Base-by-base conservation (phyloP, 2,329 filamentous ascomycete species). In the Colletotrichum trifolii region DNA sequence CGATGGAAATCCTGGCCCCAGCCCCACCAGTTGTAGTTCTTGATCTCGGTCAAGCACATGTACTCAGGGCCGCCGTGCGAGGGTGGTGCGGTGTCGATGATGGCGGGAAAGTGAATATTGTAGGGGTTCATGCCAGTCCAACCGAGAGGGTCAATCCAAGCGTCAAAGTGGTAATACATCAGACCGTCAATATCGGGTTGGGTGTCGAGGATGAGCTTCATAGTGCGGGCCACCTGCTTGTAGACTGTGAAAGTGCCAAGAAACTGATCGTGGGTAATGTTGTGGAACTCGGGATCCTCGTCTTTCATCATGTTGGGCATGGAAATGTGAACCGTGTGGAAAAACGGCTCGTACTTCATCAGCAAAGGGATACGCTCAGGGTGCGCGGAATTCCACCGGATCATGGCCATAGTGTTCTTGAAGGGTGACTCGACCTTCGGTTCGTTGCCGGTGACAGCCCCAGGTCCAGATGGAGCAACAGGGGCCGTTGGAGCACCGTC, bases 161-260 rank as follows among this genome's bases (percentile, higher is more conserved):
- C 73, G 60, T 76, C 74, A 54, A 75, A 76, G 56, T 76, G 74
- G 63, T 70, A 75, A 63, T 72, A 75, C 12, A 75, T 66, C 6
- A 76, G 53, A 4, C 74, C 74, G n/a, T 68, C 67, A 33, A 76
- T 72, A 7, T 74, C 71, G 12, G 72, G 59, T 36, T 70, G 55
- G 13, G 66, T 64, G 47, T 76, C 71, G 4, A 76, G 67, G n/a
- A 75, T 67, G 13, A 73, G 67, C 48, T 71, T 67, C 74, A 76
- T 76, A 2, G 72, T 75, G 38, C 68, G 69, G 6, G 72, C 70
- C 4, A 76, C 68, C 42, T 70, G 70, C 39, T 66, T 67, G 69
- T 69, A 73, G 13, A 68, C 67, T 61, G 46, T 67, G 48, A 54
- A 69, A 47, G 60, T 64, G 50, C 69, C 68, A 7, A 68, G 66